These are phyloP conservation scores for Auricularia sp. DNA, from an alignment of 768 basidiomycete genomes.

Conservation along the genomic window DNA sequence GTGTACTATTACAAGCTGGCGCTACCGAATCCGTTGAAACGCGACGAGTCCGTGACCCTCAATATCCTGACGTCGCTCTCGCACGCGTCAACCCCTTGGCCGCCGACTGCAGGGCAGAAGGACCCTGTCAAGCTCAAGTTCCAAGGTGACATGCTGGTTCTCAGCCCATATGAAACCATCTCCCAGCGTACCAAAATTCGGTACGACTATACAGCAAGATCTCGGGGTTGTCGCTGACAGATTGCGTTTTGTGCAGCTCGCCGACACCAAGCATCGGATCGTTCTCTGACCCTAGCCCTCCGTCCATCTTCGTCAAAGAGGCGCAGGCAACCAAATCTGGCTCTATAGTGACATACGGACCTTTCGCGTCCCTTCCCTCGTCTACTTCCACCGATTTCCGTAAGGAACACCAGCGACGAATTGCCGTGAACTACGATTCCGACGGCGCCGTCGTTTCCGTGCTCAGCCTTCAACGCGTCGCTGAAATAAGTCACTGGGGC, in stretches of 20 bases:
- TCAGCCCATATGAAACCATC: conserved; percentile 72
- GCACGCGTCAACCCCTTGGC: conserved; percentile 69
- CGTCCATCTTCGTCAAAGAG: conserved; percentile 53
- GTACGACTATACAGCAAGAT: conserved; percentile 32
- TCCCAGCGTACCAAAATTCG: conserved; percentile 82
- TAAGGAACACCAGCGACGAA: conserved; percentile 47
- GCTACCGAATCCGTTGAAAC: conserved; percentile 48
- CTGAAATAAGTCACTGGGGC: conserved; percentile 97
- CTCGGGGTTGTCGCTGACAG: not conserved
- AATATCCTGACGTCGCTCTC: conserved; percentile 72
- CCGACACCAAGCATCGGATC: conserved; percentile 60
- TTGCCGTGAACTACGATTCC: conserved; percentile 71
- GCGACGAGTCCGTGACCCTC: conserved; percentile 58
- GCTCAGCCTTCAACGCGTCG: conserved; percentile 56
- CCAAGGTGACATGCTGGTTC: conserved; percentile 61
- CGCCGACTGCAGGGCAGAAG: conserved; percentile 57
- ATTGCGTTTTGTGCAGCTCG: conserved; percentile 34
- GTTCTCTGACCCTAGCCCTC: conserved; percentile 53
- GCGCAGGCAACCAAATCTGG: conserved; percentile 60
- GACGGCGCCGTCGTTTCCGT: conserved; percentile 77
- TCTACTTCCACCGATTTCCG: conserved; percentile 50
- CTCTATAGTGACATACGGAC: conserved; percentile 78
- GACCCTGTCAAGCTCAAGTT: conserved; percentile 78
- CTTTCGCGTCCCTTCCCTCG: conserved; percentile 64
- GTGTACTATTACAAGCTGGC: conserved; percentile 49